Conservation (phyloP, 192 early-diverging fungal genomes). For the Diversispora epigaea region DNA sequence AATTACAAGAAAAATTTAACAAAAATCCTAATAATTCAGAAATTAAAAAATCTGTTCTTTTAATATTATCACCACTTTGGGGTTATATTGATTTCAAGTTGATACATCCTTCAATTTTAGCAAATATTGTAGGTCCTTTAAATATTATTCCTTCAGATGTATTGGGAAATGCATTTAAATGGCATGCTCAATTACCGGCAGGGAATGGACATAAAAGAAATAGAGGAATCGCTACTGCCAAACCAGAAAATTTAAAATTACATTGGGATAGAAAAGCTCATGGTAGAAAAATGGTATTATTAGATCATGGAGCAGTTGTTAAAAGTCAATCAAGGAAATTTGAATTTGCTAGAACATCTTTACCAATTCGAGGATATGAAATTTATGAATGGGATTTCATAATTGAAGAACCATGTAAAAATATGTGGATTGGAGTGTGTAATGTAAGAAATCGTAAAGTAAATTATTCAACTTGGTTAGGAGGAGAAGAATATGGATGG, state of each 20-base stretch:
- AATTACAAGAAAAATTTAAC: not conserved
- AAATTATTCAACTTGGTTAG: conserved; percentile 15
- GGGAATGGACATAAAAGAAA: not conserved
- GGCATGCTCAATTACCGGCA: not conserved
- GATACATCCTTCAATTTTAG: conserved; percentile 17
- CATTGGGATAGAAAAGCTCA: conserved; percentile 1
- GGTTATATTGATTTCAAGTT: not conserved
- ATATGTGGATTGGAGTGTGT: conserved; percentile 8
- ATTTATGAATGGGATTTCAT: conserved; percentile 27
- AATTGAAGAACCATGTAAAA: conserved; percentile 18
- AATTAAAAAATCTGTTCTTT: not conserved
- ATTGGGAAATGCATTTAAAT: conserved; percentile 1
- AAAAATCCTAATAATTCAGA: not conserved
- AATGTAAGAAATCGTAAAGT: not conserved
- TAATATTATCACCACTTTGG: not conserved
- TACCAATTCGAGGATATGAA: conserved; percentile 5
- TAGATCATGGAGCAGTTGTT: not conserved
- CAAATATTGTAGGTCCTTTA: conserved; percentile 16
- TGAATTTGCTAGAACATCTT: not conserved
- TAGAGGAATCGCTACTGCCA: not conserved
- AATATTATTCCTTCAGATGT: not conserved
- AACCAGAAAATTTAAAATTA: conserved; percentile 1
- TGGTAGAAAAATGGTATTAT: not conserved
- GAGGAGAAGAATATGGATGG: not conserved
- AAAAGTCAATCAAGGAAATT: not conserved